Base-by-base conservation (phyloP, 495 filamentous ascomycete species). In the Evernia prunastri region DNA sequence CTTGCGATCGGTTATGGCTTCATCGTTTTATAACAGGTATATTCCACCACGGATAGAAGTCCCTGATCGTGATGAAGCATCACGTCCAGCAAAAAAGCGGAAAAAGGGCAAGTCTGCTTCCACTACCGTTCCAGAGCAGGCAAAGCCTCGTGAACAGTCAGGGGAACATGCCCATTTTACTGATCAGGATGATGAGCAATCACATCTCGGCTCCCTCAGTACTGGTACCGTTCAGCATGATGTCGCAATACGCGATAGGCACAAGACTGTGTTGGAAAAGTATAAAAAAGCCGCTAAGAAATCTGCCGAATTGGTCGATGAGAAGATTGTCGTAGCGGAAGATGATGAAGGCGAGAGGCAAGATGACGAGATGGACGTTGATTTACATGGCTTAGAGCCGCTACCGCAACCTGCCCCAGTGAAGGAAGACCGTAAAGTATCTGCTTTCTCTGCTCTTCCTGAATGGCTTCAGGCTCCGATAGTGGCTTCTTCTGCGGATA, bases 401-500 rank as follows among this genome's bases (percentile, higher is more conserved):
- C 72, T 96, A 17, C 91, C 90, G 27, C 89, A 94, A 67, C 90
- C 91, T 39, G 80, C 83, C 62, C 82, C 82, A 23, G 80, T 81
- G 1, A 75, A 79, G 12, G 80, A 86, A 36, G 69, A 80, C 37
- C 74, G 76, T 3, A 80, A 82, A 62, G 67, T 71, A 57, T 77
- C 79, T 37, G 74, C 75, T 13, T 79, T 78, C 59, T 78, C 79
- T 12, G 80, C 81, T 23, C 69, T 82, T 58, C 80, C 79, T 25
- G 18, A 72, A 9, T 97, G 93, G 93, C 81, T 97, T 36, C 85
- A 84, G 20, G 81, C 85, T 20, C 92, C 93, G 0, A 79, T 87
- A 33, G 78, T 79, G 23, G 84, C 90, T 23, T 79, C 84, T 1
- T 77, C 83, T 8, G 78, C 83, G 3, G 78, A 82, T 18, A 81